Conservation (phyloP, 805 yeast species). For the Helenozyma baotianmanensis region DNA sequence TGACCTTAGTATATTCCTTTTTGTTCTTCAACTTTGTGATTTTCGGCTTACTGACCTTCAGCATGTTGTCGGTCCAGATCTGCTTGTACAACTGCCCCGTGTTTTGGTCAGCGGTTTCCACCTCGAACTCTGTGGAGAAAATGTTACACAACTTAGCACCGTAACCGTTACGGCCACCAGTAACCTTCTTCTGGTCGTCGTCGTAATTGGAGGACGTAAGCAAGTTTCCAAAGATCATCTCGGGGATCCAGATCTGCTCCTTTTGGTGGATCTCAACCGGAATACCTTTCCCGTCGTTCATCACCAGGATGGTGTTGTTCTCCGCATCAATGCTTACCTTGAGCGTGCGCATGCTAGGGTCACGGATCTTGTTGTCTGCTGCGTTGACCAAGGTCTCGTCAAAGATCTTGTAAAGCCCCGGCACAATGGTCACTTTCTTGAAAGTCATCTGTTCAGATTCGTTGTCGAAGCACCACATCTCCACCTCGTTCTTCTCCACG, state of each 20-base stretch:
- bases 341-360: conserved; percentile 80
- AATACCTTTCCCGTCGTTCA: conserved; percentile 92
- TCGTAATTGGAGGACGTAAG: conserved; percentile 95
- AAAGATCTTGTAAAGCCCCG: conserved; percentile 93
- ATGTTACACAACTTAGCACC: conserved; percentile 98
- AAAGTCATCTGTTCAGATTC: conserved; percentile 36
- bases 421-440: conserved; percentile 78
- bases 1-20: conserved; percentile 78
- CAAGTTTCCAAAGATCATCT: conserved; percentile 90
- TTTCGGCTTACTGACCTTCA: conserved; percentile 66
- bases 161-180: conserved; percentile 98
- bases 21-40: conserved; percentile 56
- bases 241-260: conserved; percentile 92
- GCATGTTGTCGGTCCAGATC: conserved; percentile 86
- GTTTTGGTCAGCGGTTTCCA: conserved; percentile 82
- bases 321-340: conserved; percentile 80
- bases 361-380: conserved; percentile 96
- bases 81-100: conserved; percentile 66
- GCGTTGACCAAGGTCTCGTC: conserved; percentile 98
- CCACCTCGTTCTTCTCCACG: conserved; percentile 71
- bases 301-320: conserved; percentile 67
- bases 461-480: conserved; percentile 79
- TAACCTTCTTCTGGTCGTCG: conserved; percentile 90
- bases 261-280: conserved; percentile 91
- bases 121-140: conserved; percentile 78